Base-by-base conservation (phyloP, 129 eudicot genomes). In the Flaveria brownii region DNA sequence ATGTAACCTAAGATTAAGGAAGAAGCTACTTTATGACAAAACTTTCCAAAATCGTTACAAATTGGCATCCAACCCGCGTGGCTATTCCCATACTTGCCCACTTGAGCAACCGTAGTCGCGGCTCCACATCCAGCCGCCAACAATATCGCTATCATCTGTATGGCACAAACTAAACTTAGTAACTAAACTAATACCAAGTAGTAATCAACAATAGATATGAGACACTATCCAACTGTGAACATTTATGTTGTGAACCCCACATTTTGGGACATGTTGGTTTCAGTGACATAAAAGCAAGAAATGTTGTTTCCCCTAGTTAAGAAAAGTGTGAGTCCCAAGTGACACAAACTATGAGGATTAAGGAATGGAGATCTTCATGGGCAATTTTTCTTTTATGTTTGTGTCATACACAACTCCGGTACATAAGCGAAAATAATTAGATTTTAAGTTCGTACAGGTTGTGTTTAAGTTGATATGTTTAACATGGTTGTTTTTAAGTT, bases 21-120 rank as follows among this genome's bases (percentile, higher is more conserved):
- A 14, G 72, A 41, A 3, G 55, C 52, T 10, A 70, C 67, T 55
- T 80, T 80, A 56, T 82, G 77, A 67, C 95, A 89, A 77, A 84
- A 86, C 10, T 75, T 82, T 15, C 76, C 80, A 8, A 86, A 76
- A 11, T 83, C 62, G 70, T 78, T 85, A 17, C 92, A 90, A 2
- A 87, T 55, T 2, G 83, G 68, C 76, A 77, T 60, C 96, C 92
- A 90, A 8, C 92, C 90, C 5, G 88, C 80, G 7, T 87, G 81
- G 51, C 43, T 68, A 71, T 90, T 83, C 22, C 96, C 96, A 18
- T 70, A 87, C 43, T 77, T 77, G 5, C 88, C 96, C 71, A 85
- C 68, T 70, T 83, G 82, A 39, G 87, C 96, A 49, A 81, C 42
- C 0, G 92, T 75, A 18, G 88, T 67, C 50, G 90, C 90, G 16